phyloP scores from a whole-genome alignment of 2,329 filamentous ascomycete species.

The Colletotrichum truncatum region DNA sequence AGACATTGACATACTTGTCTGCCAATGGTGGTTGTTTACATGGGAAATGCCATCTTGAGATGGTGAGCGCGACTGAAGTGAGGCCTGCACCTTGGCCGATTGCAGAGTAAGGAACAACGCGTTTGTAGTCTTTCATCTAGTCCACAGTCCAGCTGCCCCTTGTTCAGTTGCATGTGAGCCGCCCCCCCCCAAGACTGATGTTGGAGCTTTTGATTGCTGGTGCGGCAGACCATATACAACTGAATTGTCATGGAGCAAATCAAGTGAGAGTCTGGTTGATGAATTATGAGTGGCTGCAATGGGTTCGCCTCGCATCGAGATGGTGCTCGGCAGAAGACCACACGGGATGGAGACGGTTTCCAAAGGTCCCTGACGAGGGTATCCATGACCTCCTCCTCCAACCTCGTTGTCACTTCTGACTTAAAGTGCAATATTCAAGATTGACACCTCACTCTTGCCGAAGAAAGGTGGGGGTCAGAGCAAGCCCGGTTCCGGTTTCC shows the following conservation, averaged over 20 bases:
- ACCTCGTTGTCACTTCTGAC: not conserved
- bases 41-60: not conserved
- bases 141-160: not conserved
- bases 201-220: not conserved
- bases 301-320: not conserved
- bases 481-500: not conserved
- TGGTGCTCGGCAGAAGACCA: not conserved
- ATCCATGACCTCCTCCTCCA: not conserved
- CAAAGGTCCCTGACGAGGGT: not conserved
- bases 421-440: not conserved
- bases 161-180: too few species aligned
- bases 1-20: not conserved
- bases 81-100: not conserved
- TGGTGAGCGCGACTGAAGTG: not conserved
- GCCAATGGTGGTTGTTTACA: slow-evolving; percentile 3
- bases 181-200: not conserved
- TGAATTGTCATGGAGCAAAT: not conserved
- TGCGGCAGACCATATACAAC: not conserved
- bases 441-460: too few species aligned
- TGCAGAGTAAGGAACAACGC: not conserved
- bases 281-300: not conserved
- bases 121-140: not conserved
- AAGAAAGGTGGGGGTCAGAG: not conserved
- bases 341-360: slow-evolving; percentile 3
- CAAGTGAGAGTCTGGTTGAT: not conserved